These are phyloP conservation scores for Rhodotorula sp. DNA, from an alignment of 1,284 basidiomycete genomes.

Conservation along the genomic window DNA sequence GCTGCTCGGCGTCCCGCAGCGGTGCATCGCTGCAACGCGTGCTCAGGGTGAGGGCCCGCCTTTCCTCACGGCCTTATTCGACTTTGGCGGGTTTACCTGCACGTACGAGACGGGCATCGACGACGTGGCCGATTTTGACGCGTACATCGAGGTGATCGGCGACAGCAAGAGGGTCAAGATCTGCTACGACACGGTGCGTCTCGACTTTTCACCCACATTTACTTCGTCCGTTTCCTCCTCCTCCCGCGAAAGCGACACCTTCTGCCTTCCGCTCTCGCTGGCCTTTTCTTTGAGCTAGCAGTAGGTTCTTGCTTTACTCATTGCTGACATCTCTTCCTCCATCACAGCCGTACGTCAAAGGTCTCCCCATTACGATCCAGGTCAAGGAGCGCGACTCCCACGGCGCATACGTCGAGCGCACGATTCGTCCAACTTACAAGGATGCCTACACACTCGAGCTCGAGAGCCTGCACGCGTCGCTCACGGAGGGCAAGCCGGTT, in stretches of 20 bases:
- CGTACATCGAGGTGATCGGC: conserved; percentile 54
- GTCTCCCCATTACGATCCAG: conserved; percentile 52
- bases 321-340: no score
- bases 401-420: conserved; percentile 48
- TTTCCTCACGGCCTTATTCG: conserved; percentile 34
- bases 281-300: no score
- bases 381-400: conserved; percentile 47
- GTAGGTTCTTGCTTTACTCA: no score
- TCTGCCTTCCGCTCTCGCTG: neutral
- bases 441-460: conserved; percentile 54
- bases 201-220: neutral
- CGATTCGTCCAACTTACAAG: conserved; percentile 52
- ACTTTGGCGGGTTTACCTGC: conserved; percentile 37
- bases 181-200: conserved; percentile 51
- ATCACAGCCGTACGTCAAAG: conserved; percentile 52
- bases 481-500: conserved; percentile 46
- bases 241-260: neutral
- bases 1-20: conserved; percentile 51
- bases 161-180: conserved; percentile 53
- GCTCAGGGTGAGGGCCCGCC: conserved; percentile 15
- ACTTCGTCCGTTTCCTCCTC: neutral
- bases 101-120: conserved; percentile 51
- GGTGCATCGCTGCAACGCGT: conserved; percentile 46
- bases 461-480: conserved; percentile 47
- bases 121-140: conserved; percentile 54